Percentiles rank a stretch among this genome's conserved stretches.
Conservation (phyloP, 768 basidiomycete genomes). For the Leccinum arenicola region DNA sequence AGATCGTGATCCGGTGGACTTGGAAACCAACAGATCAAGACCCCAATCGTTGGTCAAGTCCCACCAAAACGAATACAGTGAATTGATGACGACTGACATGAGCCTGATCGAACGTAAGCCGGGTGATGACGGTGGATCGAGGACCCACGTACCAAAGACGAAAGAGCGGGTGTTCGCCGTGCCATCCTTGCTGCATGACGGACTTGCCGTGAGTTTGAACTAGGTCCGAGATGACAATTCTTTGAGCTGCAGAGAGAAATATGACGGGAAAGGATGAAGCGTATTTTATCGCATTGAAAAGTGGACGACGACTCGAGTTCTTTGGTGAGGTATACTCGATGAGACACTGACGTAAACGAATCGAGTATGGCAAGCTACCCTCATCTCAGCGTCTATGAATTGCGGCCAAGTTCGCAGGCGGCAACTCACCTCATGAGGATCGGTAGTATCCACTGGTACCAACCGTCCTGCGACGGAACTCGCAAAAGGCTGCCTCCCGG, state of each 20-base stretch:
- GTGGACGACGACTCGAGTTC: conserved; percentile 66
- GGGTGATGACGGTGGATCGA: neutral
- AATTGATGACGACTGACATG: conserved; percentile 81
- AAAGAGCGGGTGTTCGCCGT: conserved; percentile 76
- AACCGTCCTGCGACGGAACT: conserved; percentile 59
- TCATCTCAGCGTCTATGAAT: conserved; percentile 3
- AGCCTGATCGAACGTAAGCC: conserved; percentile 51
- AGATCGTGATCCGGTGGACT: conserved; percentile 30
- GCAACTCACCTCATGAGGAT: conserved; percentile 77
- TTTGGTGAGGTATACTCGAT: conserved; percentile 69
- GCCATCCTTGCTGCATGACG: conserved; percentile 52
- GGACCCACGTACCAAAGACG: conserved; percentile 66
- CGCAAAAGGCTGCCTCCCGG: conserved; percentile 73
- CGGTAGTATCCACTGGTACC: conserved; percentile 75
- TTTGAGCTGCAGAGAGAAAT: conserved; percentile 87
- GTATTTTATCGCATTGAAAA: conserved; percentile 94
- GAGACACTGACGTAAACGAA: conserved; percentile 93
- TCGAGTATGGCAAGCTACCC: conserved; percentile 74
- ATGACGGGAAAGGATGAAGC: conserved; percentile 97
- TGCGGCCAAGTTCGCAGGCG: neutral
- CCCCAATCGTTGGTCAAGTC: conserved; percentile 99
- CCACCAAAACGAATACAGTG: conserved; percentile 98
- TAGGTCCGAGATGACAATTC: conserved; percentile 62
- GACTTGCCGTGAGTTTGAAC: conserved; percentile 46
- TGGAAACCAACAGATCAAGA: conserved; percentile 61